These are phyloP conservation scores for Penicillium expansum DNA, from an alignment of 2,329 filamentous ascomycete species.

Conservation along the genomic window DNA sequence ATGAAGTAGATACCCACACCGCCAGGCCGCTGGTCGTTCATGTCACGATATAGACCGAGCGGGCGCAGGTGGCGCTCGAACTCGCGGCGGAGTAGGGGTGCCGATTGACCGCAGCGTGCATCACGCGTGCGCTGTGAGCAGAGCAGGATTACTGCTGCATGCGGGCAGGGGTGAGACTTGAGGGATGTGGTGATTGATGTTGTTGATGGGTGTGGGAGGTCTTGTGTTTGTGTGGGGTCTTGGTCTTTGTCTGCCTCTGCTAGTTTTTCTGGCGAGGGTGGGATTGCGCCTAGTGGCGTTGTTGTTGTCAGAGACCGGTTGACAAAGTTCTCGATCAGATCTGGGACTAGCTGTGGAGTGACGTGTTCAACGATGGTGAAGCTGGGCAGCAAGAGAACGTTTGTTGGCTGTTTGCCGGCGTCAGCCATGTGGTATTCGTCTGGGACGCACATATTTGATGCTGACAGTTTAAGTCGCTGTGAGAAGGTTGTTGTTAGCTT, in stretches of 20 bases:
- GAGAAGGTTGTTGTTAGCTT: constrained; percentile 4
- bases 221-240: neutral
- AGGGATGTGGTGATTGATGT: constrained; percentile 41
- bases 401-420: constrained; percentile 65
- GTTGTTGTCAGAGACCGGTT: constrained; percentile 71
- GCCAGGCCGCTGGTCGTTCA: constrained; percentile 83
- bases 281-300: constrained; percentile 55
- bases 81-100: constrained; percentile 82
- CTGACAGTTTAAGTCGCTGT: constrained; percentile 83
- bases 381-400: constrained; percentile 77
- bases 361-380: constrained; percentile 83
- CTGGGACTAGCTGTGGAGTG: constrained; percentile 68
- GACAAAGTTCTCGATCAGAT: constrained; percentile 69
- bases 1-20: constrained; percentile 97
- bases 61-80: constrained; percentile 85
- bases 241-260: constrained; percentile 25
- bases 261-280: neutral
- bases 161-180: constrained; percentile 67
- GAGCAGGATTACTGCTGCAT: constrained; percentile 82
- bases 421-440: constrained; percentile 57
- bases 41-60: constrained; percentile 78
- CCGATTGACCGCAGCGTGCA: constrained; percentile 89
- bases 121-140: constrained; percentile 95
- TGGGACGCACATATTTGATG: constrained; percentile 84
- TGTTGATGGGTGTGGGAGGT: constrained; percentile 22